A percentile compares a stretch with the other conserved stretches of the same genome.
These are phyloP conservation scores for Botrytis cinerea DNA, from an alignment of 2,329 filamentous ascomycete genomes.

Conservation along the genomic window DNA sequence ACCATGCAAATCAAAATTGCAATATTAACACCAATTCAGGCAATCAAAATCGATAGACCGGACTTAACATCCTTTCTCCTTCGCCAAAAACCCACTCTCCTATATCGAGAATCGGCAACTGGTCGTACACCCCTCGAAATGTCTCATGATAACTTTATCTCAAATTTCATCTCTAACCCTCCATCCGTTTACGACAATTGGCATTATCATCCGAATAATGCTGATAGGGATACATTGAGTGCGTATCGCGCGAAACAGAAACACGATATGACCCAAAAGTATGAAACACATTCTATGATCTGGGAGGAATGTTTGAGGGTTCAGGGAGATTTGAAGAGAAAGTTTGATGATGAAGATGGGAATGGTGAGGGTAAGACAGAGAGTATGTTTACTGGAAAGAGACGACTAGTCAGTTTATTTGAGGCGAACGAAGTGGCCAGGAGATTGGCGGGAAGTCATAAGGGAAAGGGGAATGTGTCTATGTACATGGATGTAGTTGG, in stretches of 20 bases:
- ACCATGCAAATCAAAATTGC: slow-evolving; percentile 39
- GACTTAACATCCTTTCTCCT: slow-evolving; percentile 34
- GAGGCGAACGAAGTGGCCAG: slow-evolving; percentile 64
- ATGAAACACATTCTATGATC: background rate
- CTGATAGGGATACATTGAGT: background rate
- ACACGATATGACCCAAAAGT: background rate
- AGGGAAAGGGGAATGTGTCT: too few relatives aligned
- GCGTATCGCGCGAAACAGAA: background rate
- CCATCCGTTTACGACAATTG: slow-evolving; percentile 31
- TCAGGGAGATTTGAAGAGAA: slow-evolving; percentile 18
- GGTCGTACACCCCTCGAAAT: slow-evolving; percentile 73
- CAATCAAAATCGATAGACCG: slow-evolving; percentile 33
- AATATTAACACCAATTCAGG: slow-evolving; percentile 44
- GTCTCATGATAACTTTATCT: slow-evolving; percentile 56
- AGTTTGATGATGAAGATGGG: background rate
- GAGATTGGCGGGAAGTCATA: slow-evolving; percentile 38
- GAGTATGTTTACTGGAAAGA: slow-evolving; percentile 43
- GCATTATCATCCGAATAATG: slow-evolving; percentile 30
- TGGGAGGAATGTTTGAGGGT: slow-evolving; percentile 24
- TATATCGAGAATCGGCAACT: slow-evolving; percentile 73
- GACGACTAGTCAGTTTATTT: slow-evolving; percentile 56
- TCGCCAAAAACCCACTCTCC: slow-evolving; percentile 42
- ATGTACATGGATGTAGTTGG: background rate
- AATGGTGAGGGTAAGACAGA: slow-evolving; percentile 34
- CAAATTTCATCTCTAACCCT: slow-evolving; percentile 33